phyloP scores from a whole-genome alignment of 2,329 filamentous ascomycete genomes.

The Orbilia brochopaga region DNA sequence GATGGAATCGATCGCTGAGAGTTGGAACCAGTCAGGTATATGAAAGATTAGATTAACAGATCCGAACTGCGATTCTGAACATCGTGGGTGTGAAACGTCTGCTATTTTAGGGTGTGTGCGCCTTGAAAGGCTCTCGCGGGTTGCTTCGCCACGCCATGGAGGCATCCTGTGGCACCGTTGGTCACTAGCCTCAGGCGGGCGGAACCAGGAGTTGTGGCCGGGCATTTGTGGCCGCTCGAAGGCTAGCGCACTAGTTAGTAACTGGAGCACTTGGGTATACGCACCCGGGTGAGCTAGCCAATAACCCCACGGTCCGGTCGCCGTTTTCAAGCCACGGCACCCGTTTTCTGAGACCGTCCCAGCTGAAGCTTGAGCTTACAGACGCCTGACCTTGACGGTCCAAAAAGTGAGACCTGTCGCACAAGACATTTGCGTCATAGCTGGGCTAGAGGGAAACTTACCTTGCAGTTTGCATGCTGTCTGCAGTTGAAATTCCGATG shows the following conservation, averaged over 20 bases:
- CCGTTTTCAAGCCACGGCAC: slow-evolving; percentile 19
- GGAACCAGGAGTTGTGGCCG: not conserved
- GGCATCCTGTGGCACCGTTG: slow-evolving; percentile 23
- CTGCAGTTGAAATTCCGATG: not conserved
- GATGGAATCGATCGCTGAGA: not conserved
- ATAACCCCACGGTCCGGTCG: slow-evolving; percentile 24
- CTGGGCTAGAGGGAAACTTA: not conserved
- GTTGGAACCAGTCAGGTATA: not conserved
- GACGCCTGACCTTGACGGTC: not conserved
- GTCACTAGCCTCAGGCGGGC: slow-evolving; percentile 11
- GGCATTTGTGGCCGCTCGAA: not conserved
- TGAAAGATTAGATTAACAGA: slow-evolving; percentile 37
- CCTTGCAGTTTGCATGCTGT: not conserved
- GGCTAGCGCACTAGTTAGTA: not conserved
- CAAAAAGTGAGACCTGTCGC: not conserved
- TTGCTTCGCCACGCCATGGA: slow-evolving; percentile 48
- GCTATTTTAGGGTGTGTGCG: slow-evolving; percentile 30
- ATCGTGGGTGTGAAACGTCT: slow-evolving; percentile 22
- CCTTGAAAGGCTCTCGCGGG: slow-evolving; percentile 49
- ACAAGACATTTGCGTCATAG: slow-evolving; percentile 2
- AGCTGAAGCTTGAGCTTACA: slow-evolving; percentile 32
- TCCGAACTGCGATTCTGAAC: slow-evolving; percentile 45
- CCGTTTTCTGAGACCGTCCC: not conserved
- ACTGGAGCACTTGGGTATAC: too few relatives aligned
- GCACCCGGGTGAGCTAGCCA: slow-evolving; percentile 2